Evolutionary conservation across 1,139 yeast genomes (phyloP), one percentile per base, ranked within the genome.

Genomic region (Candida sp.): DNA sequence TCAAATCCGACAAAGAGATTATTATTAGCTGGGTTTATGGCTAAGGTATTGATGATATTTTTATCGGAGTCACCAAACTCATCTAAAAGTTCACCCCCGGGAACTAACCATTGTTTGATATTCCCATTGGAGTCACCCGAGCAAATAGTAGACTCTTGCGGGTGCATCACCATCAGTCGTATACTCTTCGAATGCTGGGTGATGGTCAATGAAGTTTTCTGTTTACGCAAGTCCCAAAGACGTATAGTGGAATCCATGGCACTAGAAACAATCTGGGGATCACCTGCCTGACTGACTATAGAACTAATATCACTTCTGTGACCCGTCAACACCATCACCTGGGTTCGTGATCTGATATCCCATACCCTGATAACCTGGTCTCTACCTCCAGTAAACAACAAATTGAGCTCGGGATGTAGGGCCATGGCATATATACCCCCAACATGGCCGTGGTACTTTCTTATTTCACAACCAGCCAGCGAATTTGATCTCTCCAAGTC

Each of bases 391-490:
- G 96, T 86, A 15, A 86, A 87, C n/a, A 95, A 67, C 9, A 93
- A 62, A 55, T 91, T 96, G 34, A 91, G 65, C 5, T 89, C 88
- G 0, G 98, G 98, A 60, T 91, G 98, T 21, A 90, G 62, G 43
- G 83, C 90, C 43, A 90, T 73, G 1, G 95, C 74, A 57, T 88
- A 90, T 1, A 95, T 88, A 3, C 97, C 96, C 21, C 96, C 88
- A 25, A 89, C 74, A 64, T 93, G 99, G 4, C 99, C 99, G 62
- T 91, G 95, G 60, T 88, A 95, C 55, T 90, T 89, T 44, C 98
- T 71, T 12, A 90, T 80, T 50, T 70, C 75, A 49, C 75, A 68
- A 5, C 79, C 79, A 23, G 68, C 60, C 1, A 64, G 53, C 1
- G 88, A 83, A 54, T 81, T 80, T 53, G 93, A 88, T 55, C 84